Base-by-base conservation (phyloP, 2,329 filamentous ascomycete species). In the Grosmannia serpens region DNA sequence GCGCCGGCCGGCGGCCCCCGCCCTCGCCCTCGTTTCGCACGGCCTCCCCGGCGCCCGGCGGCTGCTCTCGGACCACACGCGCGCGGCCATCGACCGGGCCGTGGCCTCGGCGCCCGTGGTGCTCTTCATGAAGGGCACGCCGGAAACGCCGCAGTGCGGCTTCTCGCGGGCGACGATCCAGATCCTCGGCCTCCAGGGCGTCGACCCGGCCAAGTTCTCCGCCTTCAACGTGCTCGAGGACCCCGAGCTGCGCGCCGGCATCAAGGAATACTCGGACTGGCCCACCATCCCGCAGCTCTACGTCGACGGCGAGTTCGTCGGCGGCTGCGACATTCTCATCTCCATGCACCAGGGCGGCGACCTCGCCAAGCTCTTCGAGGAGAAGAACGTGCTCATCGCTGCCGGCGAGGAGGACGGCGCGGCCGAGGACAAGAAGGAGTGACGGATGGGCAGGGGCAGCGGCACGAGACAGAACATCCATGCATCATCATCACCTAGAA, bases 181-280 rank as follows among this genome's bases (percentile, higher is more conserved):
- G 78, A 91, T 99, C 67, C 79, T 99, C 63, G 90, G 92, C 59
- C 75, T 96, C 67, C 92, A 99, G 75, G 94, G 94, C 63, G 91
- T 99, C 62, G 89, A 97, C 75, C 94, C 94, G 20, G 80, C 82
- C 64, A 97, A 97, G 77, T 99, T 99, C 70, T 89, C 91, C n/a
- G 92, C 94, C 9, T 96, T 96, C 74, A 97, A 99, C 74, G 94
- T 99, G 46, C 75, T 99, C 59, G 94, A 97, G 74, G 91, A 97
- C 71, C 74, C 87, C 4, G 91, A 95, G 70, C 74, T 99, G 69
- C 84, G 94, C 66, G 77, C 85, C 74, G 90, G 94, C 56, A 96
- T 99, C 77, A 99, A 99, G 76, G 92, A 99, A 75, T 99, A 94
- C 78, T 96, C 91, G 1, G 94, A 97, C 70, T 99, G 94, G 94